phyloP scores from a whole-genome alignment of 2,329 filamentous ascomycete genomes.

The Coniochaeta prunicola region DNA sequence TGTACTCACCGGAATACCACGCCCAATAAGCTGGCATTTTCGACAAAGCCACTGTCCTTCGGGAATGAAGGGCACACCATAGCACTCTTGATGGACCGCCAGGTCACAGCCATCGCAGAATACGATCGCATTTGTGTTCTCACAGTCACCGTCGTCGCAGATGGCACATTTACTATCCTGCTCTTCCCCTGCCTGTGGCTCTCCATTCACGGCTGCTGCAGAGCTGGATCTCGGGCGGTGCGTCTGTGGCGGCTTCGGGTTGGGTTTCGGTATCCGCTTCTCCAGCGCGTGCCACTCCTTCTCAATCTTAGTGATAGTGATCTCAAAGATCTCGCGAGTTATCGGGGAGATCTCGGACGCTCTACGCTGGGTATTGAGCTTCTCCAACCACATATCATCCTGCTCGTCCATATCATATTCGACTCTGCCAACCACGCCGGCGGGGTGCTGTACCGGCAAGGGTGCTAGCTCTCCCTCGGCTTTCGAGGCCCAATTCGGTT shows the following conservation, averaged over 20 bases:
- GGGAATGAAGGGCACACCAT: conserved; percentile 96
- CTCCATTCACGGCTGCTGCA: conserved; percentile 90
- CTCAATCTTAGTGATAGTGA: conserved; percentile 97
- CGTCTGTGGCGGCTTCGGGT: conserved; percentile 91
- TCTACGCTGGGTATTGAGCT: conserved; percentile 71
- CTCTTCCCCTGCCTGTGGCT: conserved; percentile 80
- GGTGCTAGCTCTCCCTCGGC: conserved; percentile 48
- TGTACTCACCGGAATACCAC: conserved; percentile 70
- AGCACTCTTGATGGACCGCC: conserved; percentile 97
- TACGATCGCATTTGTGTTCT: conserved; percentile 98
- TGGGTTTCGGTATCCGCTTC: conserved; percentile 93
- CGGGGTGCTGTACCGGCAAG: conserved; percentile 22
- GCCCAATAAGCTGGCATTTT: conserved; percentile 91
- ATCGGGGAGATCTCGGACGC: conserved; percentile 71
- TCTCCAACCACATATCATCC: conserved; percentile 91
- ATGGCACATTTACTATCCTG: conserved; percentile 97
- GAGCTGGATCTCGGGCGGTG: conserved; percentile 89
- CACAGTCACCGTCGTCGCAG: conserved; percentile 98
- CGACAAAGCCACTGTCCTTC: conserved; percentile 98
- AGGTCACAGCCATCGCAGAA: conserved; percentile 98
- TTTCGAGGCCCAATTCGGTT: conserved; percentile 35
- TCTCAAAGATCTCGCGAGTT: conserved; percentile 90
- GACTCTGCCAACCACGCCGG: conserved; percentile 64
- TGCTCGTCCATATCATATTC: conserved; percentile 99
- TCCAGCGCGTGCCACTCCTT: conserved; percentile 97